A percentile compares a stretch with the other conserved stretches of the same genome.
Conservation (phyloP, 192 early-diverging fungal species). For the Allomyces javanicus region DNA sequence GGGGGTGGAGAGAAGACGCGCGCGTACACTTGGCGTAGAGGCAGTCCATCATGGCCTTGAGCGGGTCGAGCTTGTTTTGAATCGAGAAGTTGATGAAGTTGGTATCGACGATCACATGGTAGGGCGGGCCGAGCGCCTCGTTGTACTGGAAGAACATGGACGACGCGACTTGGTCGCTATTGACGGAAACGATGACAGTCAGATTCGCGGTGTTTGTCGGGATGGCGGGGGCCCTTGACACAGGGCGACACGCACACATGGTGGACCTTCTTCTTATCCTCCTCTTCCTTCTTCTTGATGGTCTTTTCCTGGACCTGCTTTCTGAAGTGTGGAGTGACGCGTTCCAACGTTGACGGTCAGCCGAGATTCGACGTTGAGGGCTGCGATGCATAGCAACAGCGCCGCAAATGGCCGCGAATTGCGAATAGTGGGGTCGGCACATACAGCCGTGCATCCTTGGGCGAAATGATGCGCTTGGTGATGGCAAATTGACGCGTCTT, state of each 20-base stretch:
- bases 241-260: slow-evolving; percentile 52
- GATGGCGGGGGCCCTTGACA: neutral
- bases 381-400: neutral
- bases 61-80: slow-evolving; percentile 92
- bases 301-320: slow-evolving; percentile 41
- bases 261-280: slow-evolving; percentile 44
- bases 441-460: slow-evolving; percentile 77
- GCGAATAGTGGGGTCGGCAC: slow-evolving; percentile 4
- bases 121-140: slow-evolving; percentile 82
- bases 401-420: neutral
- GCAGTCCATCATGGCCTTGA: slow-evolving; percentile 98
- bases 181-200: neutral
- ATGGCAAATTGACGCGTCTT: slow-evolving; percentile 84
- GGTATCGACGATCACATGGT: slow-evolving; percentile 89
- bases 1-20: neutral
- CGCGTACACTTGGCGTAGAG: slow-evolving; percentile 78
- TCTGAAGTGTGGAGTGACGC: slow-evolving; percentile 8
- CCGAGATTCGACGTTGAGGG: too few species aligned
- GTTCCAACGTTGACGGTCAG: too few species aligned
- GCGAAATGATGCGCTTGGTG: slow-evolving; percentile 80
- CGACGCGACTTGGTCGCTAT: slow-evolving; percentile 66
- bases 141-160: slow-evolving; percentile 97
- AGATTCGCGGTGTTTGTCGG: neutral
- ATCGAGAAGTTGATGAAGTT: slow-evolving; percentile 99
- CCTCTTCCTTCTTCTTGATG: slow-evolving; percentile 42